Conservation (phyloP, 2,329 filamentous ascomycete species). For the Byssochlamys sp. region DNA sequence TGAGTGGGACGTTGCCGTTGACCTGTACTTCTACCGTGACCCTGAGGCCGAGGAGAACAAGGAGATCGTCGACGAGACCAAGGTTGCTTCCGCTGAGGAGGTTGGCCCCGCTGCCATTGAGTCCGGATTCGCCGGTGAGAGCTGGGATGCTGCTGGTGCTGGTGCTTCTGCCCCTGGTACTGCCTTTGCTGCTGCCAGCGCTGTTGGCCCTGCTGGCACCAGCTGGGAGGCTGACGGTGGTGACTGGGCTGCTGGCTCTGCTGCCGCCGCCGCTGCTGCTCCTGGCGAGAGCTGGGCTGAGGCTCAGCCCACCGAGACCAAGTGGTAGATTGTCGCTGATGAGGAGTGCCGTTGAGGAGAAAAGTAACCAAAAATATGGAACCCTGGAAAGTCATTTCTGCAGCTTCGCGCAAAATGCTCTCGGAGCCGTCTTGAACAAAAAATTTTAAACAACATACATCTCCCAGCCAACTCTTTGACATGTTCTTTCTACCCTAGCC, state of each 20-base stretch:
- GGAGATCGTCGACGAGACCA: constrained; percentile 71
- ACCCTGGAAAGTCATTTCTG: constrained; percentile 12
- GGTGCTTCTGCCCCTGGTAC: constrained; percentile 46
- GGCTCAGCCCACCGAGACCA: constrained; percentile 22
- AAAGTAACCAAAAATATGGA: constrained; percentile 15
- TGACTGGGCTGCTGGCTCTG: constrained; percentile 45
- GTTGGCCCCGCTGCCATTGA: constrained; percentile 70
- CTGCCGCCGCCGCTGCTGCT: constrained; percentile 23
- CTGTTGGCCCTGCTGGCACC: constrained; percentile 50
- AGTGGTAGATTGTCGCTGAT: constrained; percentile 30
- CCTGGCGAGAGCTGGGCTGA: constrained; percentile 33
- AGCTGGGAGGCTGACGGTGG: constrained; percentile 52
- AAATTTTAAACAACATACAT: constrained; percentile 9
- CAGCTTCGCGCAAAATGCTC: constrained; percentile 1
- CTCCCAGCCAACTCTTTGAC: constrained; percentile 22
- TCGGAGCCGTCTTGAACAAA: constrained; percentile 12
- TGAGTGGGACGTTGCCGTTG: constrained; percentile 98
- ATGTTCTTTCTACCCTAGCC: constrained; percentile 29
- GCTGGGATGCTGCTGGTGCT: constrained; percentile 75
- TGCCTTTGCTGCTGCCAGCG: constrained; percentile 62
- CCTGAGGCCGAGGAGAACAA: constrained; percentile 99
- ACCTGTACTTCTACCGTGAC: constrained; percentile 99
- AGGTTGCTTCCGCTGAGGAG: constrained; percentile 76
- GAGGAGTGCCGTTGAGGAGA: constrained; percentile 21
- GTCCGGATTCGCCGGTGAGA: constrained; percentile 62